Evolutionary conservation across 768 basidiomycete species (phyloP).

Genomic region (Hypholoma fasciculare): DNA sequence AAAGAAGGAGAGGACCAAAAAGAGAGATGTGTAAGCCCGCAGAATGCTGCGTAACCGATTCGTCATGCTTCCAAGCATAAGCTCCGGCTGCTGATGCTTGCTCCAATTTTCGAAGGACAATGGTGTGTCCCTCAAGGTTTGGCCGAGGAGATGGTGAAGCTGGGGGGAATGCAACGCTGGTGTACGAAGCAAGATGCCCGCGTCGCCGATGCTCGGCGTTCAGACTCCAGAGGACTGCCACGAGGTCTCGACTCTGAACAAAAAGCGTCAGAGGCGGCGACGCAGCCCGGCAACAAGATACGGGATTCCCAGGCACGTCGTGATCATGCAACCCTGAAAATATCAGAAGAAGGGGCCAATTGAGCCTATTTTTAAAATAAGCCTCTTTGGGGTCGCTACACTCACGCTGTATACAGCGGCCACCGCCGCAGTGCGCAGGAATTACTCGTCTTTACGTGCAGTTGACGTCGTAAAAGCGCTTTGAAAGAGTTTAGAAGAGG

Average conservation of each 20-base stretch:
- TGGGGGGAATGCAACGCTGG: background rate
- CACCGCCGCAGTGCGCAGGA: no score
- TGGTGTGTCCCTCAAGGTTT: background rate
- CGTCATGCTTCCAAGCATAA: background rate
- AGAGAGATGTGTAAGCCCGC: constrained; percentile 6
- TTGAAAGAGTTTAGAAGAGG: no score
- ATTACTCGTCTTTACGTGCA: no score
- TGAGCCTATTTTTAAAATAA: no score
- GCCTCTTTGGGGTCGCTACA: no score
- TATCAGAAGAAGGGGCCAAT: background rate
- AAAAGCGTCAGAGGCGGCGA: constrained; percentile 3
- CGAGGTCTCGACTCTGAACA: constrained; percentile 1
- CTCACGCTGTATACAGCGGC: no score
- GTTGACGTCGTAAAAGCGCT: no score
- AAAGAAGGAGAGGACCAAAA: constrained; percentile 20
- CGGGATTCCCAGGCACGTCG: constrained; percentile 1
- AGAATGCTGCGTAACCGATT: background rate
- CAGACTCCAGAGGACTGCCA: background rate
- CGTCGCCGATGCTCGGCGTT: background rate
- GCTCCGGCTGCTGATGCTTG: no score
- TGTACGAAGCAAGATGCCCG: constrained; percentile 3
- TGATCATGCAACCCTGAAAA: background rate
- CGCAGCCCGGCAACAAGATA: background rate
- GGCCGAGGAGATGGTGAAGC: background rate
- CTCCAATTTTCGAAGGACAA: no score